Conservation (phyloP, 192 early-diverging fungal species). For the Ramicandelaber brevisporus region DNA sequence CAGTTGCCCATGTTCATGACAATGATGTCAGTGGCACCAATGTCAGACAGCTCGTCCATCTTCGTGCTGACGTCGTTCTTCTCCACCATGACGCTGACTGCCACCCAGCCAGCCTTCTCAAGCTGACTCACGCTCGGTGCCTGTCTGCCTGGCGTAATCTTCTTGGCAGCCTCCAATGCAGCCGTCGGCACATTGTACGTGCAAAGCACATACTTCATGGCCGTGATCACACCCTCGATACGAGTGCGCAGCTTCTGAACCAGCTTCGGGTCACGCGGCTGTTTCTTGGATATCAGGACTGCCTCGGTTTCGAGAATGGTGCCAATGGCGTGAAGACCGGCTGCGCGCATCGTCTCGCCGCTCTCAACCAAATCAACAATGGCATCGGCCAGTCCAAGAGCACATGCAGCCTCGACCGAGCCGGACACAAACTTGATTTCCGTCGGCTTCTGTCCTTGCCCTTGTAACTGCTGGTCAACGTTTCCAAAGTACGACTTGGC, state of each 20-base stretch:
- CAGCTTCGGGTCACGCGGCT: constrained; percentile 42
- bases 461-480: constrained; percentile 30
- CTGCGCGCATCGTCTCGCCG: constrained; percentile 98
- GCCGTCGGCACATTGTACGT: constrained; percentile 70
- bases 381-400: constrained; percentile 84
- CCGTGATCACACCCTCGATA: constrained; percentile 76
- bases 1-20: constrained; percentile 57
- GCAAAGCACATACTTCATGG: constrained; percentile 63
- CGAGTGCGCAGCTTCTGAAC: constrained; percentile 55
- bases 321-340: constrained; percentile 75
- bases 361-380: constrained; percentile 71
- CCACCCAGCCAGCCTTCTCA: constrained; percentile 71
- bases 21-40: constrained; percentile 80
- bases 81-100: constrained; percentile 71
- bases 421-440: constrained; percentile 71
- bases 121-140: constrained; percentile 70
- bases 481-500: constrained; percentile 37
- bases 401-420: constrained; percentile 89
- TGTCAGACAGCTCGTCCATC: constrained; percentile 69
- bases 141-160: constrained; percentile 79
- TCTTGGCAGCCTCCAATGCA: constrained; percentile 28
- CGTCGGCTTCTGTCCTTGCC: constrained; percentile 22
- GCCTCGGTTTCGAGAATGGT: constrained; percentile 65
- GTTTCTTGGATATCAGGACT: constrained; percentile 69
- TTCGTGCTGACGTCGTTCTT: constrained; percentile 50